A percentile compares a stretch with the other conserved stretches of the same genome.
Conservation (phyloP, 768 basidiomycete species). For the Sporobolomyces pararoseus region DNA sequence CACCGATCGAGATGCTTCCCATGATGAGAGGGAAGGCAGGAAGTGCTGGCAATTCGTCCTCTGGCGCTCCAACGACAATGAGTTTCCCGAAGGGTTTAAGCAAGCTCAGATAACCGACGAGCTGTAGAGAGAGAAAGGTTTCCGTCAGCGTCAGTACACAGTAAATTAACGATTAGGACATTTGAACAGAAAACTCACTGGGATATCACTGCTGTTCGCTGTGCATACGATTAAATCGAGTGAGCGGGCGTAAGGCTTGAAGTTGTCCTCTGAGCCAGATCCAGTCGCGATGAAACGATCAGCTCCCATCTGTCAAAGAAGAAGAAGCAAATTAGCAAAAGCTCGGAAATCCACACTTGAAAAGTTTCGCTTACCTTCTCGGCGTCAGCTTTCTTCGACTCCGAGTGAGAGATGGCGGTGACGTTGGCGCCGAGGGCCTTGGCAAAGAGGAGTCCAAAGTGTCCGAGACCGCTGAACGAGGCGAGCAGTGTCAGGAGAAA, state of each 20-base stretch:
- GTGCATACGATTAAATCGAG: conserved; percentile 53
- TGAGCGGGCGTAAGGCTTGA: conserved; percentile 46
- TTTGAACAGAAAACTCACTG: conserved; percentile 48
- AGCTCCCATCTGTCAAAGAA: conserved; percentile 51
- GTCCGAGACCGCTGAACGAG: conserved; percentile 17
- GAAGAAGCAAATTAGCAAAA: too few relatives aligned
- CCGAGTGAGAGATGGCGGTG: conserved; percentile 60
- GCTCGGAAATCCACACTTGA: too few relatives aligned
- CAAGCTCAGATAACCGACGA: conserved; percentile 55
- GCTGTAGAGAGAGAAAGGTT: conserved; percentile 42
- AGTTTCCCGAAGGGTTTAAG: conserved; percentile 59
- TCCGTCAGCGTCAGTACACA: too few relatives aligned
- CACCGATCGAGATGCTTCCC: conserved; percentile 30
- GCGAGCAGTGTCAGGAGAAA: neutral
- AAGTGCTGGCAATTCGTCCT: conserved; percentile 38
- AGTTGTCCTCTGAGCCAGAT: conserved; percentile 46
- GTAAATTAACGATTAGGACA: too few relatives aligned
- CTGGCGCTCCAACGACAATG: conserved; percentile 56
- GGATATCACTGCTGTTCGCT: conserved; percentile 50
- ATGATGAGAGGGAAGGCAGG: conserved; percentile 31
- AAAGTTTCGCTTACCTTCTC: conserved; percentile 46
- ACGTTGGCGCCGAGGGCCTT: conserved; percentile 61
- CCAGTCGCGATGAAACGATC: conserved; percentile 57
- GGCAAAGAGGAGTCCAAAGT: conserved; percentile 52
- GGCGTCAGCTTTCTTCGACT: conserved; percentile 58